phyloP scores from a whole-genome alignment of 2,329 filamentous ascomycete genomes.

The Tolypocladium cylindrosporum region DNA sequence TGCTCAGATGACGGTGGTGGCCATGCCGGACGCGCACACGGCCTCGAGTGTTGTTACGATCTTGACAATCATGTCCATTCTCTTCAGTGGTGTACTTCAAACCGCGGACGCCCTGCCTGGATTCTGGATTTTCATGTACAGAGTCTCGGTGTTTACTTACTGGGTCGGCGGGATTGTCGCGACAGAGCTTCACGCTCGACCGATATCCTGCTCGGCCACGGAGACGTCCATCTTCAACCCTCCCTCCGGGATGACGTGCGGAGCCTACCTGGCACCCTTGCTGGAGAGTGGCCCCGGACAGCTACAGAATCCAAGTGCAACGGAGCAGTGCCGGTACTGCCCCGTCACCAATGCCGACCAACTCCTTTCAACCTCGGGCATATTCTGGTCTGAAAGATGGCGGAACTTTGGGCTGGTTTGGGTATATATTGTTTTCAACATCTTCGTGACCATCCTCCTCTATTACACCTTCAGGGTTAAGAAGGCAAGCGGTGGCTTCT shows the following conservation, averaged over 20 bases:
- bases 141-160: conserved; percentile 57
- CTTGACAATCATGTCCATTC: conserved; percentile 45
- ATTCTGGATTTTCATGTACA: conserved; percentile 73
- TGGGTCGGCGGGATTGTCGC: conserved; percentile 58
- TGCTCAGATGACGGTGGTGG: conserved; percentile 63
- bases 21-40: conserved; percentile 57
- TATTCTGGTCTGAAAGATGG: conserved; percentile 49
- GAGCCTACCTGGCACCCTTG: conserved; percentile 50
- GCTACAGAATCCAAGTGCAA: conserved; percentile 52
- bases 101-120: conserved; percentile 47
- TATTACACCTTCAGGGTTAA: conserved; percentile 55
- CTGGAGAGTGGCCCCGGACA: conserved; percentile 40
- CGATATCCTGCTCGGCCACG: conserved; percentile 37
- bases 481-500: conserved; percentile 15
- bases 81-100: conserved; percentile 58
- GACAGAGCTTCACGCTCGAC: conserved; percentile 49
- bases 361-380: conserved; percentile 36
- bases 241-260: conserved; percentile 52
- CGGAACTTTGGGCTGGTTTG: conserved; percentile 63
- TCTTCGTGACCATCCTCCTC: conserved; percentile 43
- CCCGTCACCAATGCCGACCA: conserved; percentile 52
- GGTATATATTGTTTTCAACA: conserved; percentile 56
- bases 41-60: conserved; percentile 54
- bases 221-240: conserved; percentile 59
- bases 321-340: conserved; percentile 55